These are phyloP conservation scores for Phytophthora rubi DNA, from an alignment of 352 stramenopile genomes.

Conservation along the genomic window DNA sequence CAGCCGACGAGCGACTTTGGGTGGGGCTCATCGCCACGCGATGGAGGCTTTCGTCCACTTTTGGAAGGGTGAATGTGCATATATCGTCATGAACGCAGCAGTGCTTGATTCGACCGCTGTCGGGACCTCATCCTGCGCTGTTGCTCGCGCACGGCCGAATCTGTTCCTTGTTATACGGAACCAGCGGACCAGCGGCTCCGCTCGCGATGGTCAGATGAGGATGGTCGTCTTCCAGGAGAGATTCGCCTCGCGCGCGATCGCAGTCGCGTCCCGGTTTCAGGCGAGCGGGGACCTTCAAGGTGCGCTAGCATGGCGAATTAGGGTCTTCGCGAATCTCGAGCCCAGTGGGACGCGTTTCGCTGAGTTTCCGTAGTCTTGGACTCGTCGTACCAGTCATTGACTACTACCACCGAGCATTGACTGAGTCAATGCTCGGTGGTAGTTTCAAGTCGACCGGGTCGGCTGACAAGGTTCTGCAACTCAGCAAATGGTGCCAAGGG, in stretches of 20 bases:
- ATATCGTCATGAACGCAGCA: slow-evolving; percentile 11
- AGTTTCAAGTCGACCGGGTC: too few relatives aligned
- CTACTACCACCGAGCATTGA: too few relatives aligned
- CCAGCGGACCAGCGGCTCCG: too few relatives aligned
- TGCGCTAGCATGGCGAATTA: slow-evolving; percentile 9
- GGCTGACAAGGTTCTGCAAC: too few relatives aligned
- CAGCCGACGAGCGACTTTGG: slow-evolving; percentile 40
- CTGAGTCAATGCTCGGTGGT: too few relatives aligned
- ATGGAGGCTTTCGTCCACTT: not conserved
- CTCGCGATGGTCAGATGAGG: slow-evolving; percentile 15
- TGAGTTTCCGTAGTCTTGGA: not conserved
- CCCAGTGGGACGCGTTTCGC: slow-evolving; percentile 26
- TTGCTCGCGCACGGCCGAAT: slow-evolving; percentile 13
- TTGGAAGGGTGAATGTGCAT: slow-evolving; percentile 6
- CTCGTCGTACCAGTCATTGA: not conserved
- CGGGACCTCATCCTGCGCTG: not conserved
- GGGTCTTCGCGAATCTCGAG: slow-evolving; percentile 19
- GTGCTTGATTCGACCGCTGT: slow-evolving; percentile 4
- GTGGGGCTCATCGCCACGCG: slow-evolving; percentile 25
- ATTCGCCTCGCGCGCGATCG: slow-evolving; percentile 14
- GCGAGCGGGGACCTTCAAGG: slow-evolving; percentile 11
- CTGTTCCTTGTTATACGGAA: slow-evolving; percentile 6
- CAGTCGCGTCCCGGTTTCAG: not conserved
- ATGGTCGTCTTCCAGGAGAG: slow-evolving; percentile 5
- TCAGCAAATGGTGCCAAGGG: too few relatives aligned